Evolutionary conservation across 1,284 basidiomycete genomes (phyloP).

Genomic region (Psilocybe mexicana): DNA sequence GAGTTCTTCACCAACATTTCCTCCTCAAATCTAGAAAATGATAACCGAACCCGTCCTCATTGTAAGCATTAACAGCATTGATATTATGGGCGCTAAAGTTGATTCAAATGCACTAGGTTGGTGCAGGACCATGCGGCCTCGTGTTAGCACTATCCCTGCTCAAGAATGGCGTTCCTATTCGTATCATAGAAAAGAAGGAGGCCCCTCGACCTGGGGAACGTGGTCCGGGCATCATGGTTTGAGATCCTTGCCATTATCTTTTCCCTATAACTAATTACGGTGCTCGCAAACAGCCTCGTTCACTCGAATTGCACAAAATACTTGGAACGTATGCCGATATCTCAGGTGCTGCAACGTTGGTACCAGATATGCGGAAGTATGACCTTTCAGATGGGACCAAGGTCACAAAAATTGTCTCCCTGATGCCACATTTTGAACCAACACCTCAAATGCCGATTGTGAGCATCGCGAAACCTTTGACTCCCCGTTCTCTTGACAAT

Average conservation of each 20-base stretch:
- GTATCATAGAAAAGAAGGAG: constrained; percentile 39
- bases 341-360: constrained; percentile 4
- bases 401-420: constrained; percentile 9
- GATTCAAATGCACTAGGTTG: constrained; percentile 22
- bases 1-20: neutral
- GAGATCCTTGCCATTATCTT: neutral
- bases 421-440: constrained; percentile 14
- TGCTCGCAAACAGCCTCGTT: constrained; percentile 19
- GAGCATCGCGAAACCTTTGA: neutral
- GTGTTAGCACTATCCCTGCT: constrained; percentile 36
- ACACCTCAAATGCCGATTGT: constrained; percentile 17
- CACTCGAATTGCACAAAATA: constrained; percentile 24
- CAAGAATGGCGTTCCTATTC: constrained; percentile 37
- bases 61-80: neutral
- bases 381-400: constrained; percentile 16
- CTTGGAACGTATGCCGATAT: constrained; percentile 22
- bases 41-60: neutral
- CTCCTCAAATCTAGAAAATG: neutral
- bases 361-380: constrained; percentile 16
- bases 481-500: neutral
- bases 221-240: constrained; percentile 1
- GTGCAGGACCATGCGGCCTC: constrained; percentile 41
- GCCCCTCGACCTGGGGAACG: constrained; percentile 20
- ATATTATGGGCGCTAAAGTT: neutral
- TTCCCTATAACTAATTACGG: neutral